Percentiles rank a stretch among this genome's conserved stretches.
Conservation (phyloP, 2,329 filamentous ascomycete genomes). For the Stagonosporopsis tanaceti region DNA sequence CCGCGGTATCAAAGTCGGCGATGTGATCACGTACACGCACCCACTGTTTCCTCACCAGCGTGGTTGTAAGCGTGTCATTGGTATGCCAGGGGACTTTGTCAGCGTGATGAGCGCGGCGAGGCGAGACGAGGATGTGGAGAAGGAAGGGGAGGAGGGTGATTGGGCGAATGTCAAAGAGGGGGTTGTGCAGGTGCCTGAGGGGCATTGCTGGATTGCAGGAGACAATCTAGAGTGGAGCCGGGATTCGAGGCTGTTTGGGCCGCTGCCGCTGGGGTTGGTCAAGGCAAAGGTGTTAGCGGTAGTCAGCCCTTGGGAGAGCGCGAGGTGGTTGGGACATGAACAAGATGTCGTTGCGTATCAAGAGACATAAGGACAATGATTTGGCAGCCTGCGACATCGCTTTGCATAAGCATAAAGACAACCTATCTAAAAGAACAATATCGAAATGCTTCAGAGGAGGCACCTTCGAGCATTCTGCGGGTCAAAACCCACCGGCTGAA, state of each 20-base stretch:
- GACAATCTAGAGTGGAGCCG: constrained; percentile 86
- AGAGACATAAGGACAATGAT: neutral
- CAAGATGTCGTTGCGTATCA: constrained; percentile 19
- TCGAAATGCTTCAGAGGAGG: no score
- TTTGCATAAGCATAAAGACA: neutral
- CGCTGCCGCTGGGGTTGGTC: constrained; percentile 83
- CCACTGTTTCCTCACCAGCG: constrained; percentile 66
- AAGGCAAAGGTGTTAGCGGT: constrained; percentile 77
- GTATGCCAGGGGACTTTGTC: constrained; percentile 72
- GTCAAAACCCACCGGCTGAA: no score
- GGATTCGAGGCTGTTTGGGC: constrained; percentile 87
- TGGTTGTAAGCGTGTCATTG: constrained; percentile 78
- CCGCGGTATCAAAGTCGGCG: constrained; percentile 74
- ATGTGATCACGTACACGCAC: constrained; percentile 80
- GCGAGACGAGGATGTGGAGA: constrained; percentile 34
- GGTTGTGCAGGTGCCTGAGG: constrained; percentile 83
- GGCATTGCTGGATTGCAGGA: constrained; percentile 90
- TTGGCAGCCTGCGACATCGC: neutral
- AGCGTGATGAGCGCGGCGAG: constrained; percentile 67
- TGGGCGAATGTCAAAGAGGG: constrained; percentile 41
- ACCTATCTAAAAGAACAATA: no score
- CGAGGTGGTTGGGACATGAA: constrained; percentile 37
- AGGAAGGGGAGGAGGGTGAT: constrained; percentile 33
- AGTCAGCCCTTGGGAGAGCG: constrained; percentile 31
- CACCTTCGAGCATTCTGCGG: no score